A percentile compares a stretch with the other conserved stretches of the same genome.
Conservation (phyloP, 1,139 yeast genomes). For the Hansenula lynferdii region DNA sequence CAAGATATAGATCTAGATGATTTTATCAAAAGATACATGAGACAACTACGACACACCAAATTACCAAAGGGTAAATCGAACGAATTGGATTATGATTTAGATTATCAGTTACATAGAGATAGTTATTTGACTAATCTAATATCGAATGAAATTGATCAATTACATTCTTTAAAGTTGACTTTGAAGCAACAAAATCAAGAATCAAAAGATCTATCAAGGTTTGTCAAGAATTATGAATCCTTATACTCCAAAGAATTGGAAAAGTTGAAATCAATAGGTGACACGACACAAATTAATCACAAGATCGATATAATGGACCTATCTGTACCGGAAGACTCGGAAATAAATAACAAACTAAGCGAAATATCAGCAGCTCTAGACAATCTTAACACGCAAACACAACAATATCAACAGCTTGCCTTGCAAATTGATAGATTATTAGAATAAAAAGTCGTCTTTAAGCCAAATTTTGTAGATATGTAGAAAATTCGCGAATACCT, state of each 20-base stretch:
- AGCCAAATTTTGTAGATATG: no score
- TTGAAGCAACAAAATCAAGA: slow-evolving; percentile 8
- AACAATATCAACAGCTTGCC: no score
- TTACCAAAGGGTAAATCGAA: slow-evolving; percentile 11
- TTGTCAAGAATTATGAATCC: slow-evolving; percentile 7
- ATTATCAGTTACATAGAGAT: slow-evolving; percentile 15
- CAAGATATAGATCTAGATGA: slow-evolving; percentile 1
- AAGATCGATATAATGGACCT: no score
- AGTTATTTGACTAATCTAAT: slow-evolving; percentile 11
- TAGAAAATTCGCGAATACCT: neutral
- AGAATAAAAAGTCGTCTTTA: no score
- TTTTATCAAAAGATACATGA: slow-evolving; percentile 12
- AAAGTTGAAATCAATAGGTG: slow-evolving; percentile 5
- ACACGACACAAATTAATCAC: neutral
- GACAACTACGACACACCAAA: slow-evolving; percentile 2
- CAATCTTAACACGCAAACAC: no score
- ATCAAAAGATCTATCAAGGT: slow-evolving; percentile 5
- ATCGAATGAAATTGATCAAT: slow-evolving; percentile 14
- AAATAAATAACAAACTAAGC: no score
- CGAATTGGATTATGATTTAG: slow-evolving; percentile 14
- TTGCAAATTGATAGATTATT: no score
- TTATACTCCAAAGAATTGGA: slow-evolving; percentile 9
- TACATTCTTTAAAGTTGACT: slow-evolving; percentile 10
- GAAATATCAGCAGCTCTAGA: no score
- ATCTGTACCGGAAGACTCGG: no score